A percentile compares a stretch with the other conserved stretches of the same genome.
Conservation (phyloP, 2,329 filamentous ascomycete genomes). For the Ascochyta koolunga region DNA sequence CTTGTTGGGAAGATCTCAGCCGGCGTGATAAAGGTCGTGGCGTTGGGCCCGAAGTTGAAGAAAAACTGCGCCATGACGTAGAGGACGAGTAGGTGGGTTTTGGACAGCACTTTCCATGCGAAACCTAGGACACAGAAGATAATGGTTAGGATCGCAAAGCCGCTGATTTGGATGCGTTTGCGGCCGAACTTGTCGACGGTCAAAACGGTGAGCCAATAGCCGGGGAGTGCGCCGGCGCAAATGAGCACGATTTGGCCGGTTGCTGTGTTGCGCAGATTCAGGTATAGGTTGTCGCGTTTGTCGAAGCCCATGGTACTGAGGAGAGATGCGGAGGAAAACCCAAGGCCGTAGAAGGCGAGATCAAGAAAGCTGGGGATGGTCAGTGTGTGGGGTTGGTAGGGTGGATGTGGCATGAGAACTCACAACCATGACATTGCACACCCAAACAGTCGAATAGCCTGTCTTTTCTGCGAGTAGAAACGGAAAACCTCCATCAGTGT, state of each 20-base stretch:
- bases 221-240: conserved; percentile 77
- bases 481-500: conserved; percentile 64
- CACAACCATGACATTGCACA: conserved; percentile 82
- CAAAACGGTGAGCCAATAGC: conserved; percentile 81
- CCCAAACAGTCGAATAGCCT: conserved; percentile 72
- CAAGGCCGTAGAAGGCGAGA: conserved; percentile 62
- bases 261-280: conserved; percentile 74
- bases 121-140: conserved; percentile 59
- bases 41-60: conserved; percentile 61
- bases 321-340: conserved; percentile 77
- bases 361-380: conserved; percentile 60
- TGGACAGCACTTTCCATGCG: conserved; percentile 53
- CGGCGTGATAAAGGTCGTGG: conserved; percentile 59
- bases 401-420: not conserved
- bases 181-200: conserved; percentile 76
- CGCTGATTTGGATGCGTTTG: conserved; percentile 74
- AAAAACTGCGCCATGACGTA: conserved; percentile 59
- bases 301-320: conserved; percentile 75
- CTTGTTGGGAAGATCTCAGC: conserved; percentile 60
- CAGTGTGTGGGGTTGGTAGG: conserved; percentile 1
- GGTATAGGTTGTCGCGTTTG: conserved; percentile 67
- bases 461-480: conserved; percentile 73
- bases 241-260: conserved; percentile 81
- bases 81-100: conserved; percentile 51
- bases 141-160: conserved; percentile 55